Base-by-base conservation (phyloP, 2,329 filamentous ascomycete species). In the Akanthomyces uredinophilus region DNA sequence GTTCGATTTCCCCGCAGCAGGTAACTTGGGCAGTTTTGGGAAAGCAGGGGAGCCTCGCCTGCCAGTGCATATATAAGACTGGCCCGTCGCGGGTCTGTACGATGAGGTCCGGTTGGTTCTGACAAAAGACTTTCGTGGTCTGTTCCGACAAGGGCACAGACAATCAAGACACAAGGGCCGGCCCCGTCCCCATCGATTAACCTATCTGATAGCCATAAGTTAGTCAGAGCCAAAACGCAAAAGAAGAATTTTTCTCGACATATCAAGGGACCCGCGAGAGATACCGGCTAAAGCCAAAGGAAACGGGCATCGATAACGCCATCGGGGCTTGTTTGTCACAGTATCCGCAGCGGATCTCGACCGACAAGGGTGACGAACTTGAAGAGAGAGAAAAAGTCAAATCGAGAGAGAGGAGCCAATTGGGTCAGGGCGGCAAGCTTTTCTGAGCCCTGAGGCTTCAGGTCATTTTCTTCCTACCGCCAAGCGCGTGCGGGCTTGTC, bases 311-410 rank as follows among this genome's bases (percentile, higher is more conserved):
- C 2, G 10, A 60, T n/a, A 60, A 37, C 49, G 47, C 47, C 49
- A 60, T 52, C 37, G 39, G 37, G 47, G 5, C 24, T 37, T 32
- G 57, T 53, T 46, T 46, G 39, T 60, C 41, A 61, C 29, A 16
- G 59, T 61, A 49, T 61, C 59, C 59, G 59, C 59, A 54, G 59
- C 59, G 59, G 59, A 61, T 43, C 59, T 61, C 18, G 57, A 49
- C 50, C 22, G 46, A 53, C 47, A 60, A 46, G 57, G 27, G 37
- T 41, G 56, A 51, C 56, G 20, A 51, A 20, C 18, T 24, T 29
- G 24, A 47, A 46, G 35, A 59, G 22, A 49, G 5, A 16, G n/a
- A 32, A 35, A 44, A 35, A 35, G 37, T 52, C 39, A 24, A 41
- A 43, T 51, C 22, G 20, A n/a, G 54, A 44, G 54, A 5, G 8